Conservation (phyloP, 345 rosid species). For the Syzygium aromaticum region DNA sequence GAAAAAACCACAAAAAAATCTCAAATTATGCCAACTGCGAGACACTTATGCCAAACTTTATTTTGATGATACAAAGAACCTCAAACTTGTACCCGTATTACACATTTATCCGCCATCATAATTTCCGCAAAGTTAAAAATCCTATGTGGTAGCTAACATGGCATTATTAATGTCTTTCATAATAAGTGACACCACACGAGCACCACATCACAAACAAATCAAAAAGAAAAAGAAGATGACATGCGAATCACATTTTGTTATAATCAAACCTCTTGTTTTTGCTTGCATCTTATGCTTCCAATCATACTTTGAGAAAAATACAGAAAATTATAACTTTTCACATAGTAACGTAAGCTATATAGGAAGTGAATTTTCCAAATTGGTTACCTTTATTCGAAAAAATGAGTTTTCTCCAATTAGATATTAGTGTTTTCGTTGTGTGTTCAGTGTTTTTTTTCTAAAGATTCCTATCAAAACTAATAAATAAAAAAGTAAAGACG, state of each 20-base stretch:
- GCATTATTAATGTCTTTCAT: too few species aligned
- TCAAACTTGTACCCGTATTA: neutral
- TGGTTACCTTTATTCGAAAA: neutral
- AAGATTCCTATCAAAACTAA: too few species aligned
- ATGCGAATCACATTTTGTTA: too few species aligned
- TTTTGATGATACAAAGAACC: neutral
- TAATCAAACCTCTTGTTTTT: neutral
- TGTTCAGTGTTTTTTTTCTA: neutral
- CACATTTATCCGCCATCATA: neutral
- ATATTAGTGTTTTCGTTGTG: neutral
- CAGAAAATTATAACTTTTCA: neutral
- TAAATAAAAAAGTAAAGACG: too few species aligned
- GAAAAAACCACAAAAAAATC: neutral
- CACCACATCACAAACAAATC: neutral
- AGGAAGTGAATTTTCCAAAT: neutral
- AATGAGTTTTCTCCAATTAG: neutral
- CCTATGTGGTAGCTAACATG: neutral
- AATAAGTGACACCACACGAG: neutral
- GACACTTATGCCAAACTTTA: neutral
- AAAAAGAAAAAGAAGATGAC: neutral
- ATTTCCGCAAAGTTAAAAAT: neutral
- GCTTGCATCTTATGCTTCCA: neutral
- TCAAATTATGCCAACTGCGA: fast-evolving
- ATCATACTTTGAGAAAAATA: neutral
- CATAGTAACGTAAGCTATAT: neutral